Percentiles rank a stretch among this genome's conserved stretches.
Conservation (phyloP, 1,284 basidiomycete species). For the Hymenochaete sp. region DNA sequence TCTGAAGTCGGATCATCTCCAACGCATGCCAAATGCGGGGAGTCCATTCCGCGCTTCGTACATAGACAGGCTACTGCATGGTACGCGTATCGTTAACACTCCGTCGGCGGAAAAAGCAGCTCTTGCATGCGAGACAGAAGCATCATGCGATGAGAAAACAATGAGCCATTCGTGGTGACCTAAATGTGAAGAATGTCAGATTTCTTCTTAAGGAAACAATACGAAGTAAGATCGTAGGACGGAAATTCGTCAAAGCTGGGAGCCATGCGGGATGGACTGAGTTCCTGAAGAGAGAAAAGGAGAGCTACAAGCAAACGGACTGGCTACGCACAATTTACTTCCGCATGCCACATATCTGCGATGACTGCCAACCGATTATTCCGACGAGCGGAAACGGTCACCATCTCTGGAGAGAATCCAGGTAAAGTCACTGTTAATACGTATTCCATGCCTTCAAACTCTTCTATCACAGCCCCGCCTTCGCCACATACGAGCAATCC, state of each 20-base stretch:
- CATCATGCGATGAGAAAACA: slow-evolving; percentile 24
- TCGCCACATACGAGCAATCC: too few species aligned
- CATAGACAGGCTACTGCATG: slow-evolving; percentile 9
- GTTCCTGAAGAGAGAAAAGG: slow-evolving; percentile 3
- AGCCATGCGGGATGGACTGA: not conserved
- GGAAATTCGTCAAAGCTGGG: slow-evolving; percentile 6
- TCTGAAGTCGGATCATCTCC: too few species aligned
- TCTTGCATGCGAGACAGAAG: slow-evolving; percentile 23
- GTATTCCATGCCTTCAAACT: too few species aligned
- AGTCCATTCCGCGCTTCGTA: too few species aligned
- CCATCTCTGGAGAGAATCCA: slow-evolving; percentile 18
- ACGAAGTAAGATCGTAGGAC: not conserved
- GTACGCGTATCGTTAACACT: slow-evolving; percentile 22
- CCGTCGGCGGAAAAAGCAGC: slow-evolving; percentile 22
- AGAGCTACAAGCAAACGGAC: not conserved
- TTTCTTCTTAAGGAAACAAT: not conserved
- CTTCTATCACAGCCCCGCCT: too few species aligned
- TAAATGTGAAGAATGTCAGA: slow-evolving; percentile 8
- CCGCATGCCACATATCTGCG: slow-evolving; percentile 25
- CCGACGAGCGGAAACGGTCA: slow-evolving; percentile 20
- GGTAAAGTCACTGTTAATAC: slow-evolving; percentile 13
- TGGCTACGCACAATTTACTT: slow-evolving; percentile 23
- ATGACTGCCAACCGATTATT: slow-evolving; percentile 24
- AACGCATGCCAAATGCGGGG: too few species aligned
- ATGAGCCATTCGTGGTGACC: slow-evolving; percentile 27